These are phyloP conservation scores for Irpex rosettiformis DNA, from an alignment of 1,284 basidiomycete species.

Conservation along the genomic window DNA sequence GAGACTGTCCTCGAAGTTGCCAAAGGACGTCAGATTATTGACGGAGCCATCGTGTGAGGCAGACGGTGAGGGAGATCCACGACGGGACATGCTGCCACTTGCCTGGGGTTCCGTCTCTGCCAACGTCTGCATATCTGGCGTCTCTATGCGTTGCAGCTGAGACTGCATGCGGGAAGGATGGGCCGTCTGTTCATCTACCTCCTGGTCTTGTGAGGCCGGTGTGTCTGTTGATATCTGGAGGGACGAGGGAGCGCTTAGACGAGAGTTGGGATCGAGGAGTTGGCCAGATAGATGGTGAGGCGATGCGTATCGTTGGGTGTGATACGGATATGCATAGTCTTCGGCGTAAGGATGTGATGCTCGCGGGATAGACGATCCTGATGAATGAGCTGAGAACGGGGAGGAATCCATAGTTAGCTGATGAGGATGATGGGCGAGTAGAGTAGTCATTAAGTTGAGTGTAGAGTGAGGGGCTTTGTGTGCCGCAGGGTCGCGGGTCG, in stretches of 20 bases:
- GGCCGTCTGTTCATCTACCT: conserved; percentile 25
- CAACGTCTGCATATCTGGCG: conserved; percentile 4
- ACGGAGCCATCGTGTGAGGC: conserved; percentile 15
- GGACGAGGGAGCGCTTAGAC: conserved; percentile 9
- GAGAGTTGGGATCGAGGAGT: conserved; percentile 8
- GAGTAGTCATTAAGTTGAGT: conserved; percentile 27
- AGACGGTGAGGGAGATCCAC: not conserved
- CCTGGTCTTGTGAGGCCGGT: conserved; percentile 21
- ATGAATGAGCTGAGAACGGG: conserved; percentile 12
- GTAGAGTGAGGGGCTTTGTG: conserved; percentile 12
- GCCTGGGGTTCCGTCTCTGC: conserved; percentile 12
- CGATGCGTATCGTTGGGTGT: conserved; percentile 8
- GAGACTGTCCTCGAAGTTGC: conserved; percentile 36
- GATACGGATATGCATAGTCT: conserved; percentile 1
- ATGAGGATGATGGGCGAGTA: conserved; percentile 21
- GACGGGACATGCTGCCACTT: conserved; percentile 3
- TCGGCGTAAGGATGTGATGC: not conserved
- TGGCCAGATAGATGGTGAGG: conserved; percentile 3
- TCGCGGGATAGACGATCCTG: conserved; percentile 12
- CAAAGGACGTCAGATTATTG: conserved; percentile 29
- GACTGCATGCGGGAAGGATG: conserved; percentile 25
- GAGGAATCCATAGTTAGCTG: conserved; percentile 16
- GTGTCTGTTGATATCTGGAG: conserved; percentile 25
- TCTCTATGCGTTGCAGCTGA: conserved; percentile 10
- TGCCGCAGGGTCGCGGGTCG: conserved; percentile 9